These are phyloP conservation scores for Arachis monticola DNA, from an alignment of 331 rosid species.

Conservation along the genomic window DNA sequence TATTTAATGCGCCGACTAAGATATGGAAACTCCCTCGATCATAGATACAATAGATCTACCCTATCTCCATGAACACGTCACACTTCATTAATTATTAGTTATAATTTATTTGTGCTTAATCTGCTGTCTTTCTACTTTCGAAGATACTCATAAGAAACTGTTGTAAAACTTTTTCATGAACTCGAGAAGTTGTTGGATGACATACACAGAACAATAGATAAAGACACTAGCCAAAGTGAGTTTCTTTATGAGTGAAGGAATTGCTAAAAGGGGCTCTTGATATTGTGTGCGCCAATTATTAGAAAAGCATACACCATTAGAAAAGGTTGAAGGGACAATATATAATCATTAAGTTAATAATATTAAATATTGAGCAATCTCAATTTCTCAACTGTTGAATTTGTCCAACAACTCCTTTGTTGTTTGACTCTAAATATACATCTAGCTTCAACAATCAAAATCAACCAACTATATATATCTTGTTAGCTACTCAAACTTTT, in stretches of 20 bases:
- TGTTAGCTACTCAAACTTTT: slow-evolving; percentile 8
- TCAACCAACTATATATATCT: neutral
- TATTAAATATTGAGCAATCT: neutral
- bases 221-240: neutral
- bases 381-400: neutral
- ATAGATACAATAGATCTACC: neutral
- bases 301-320: neutral
- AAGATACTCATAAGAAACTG: neutral
- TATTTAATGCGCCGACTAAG: neutral
- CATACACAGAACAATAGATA: neutral
- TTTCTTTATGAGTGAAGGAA: neutral
- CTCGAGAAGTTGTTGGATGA: neutral
- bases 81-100: neutral
- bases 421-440: neutral
- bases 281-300: neutral
- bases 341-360: neutral
- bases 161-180: neutral
- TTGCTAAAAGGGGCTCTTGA: neutral
- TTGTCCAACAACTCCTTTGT: neutral
- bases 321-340: neutral
- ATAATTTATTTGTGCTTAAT: neutral
- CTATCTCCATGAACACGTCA: neutral
- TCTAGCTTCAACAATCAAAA: neutral
- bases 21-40: neutral
- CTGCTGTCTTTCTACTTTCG: neutral